Evolutionary conservation across 768 basidiomycete genomes (phyloP).

Genomic region (Suillus placidus): DNA sequence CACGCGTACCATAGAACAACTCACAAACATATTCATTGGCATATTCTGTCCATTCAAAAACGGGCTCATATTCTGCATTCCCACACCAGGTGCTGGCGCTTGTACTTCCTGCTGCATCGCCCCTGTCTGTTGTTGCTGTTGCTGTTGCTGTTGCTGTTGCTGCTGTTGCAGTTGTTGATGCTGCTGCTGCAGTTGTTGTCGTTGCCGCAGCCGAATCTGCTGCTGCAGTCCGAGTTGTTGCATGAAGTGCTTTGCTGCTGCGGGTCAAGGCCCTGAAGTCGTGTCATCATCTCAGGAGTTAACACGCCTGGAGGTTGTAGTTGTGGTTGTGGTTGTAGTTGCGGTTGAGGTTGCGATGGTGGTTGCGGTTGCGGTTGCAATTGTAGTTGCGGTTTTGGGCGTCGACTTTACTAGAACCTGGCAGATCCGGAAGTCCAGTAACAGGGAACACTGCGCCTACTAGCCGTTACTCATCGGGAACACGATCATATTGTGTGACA

Average conservation of each 20-base stretch:
- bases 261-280: slow-evolving; percentile 28
- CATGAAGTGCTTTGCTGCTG: slow-evolving; percentile 25
- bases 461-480: slow-evolving; percentile 43
- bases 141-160: slow-evolving; percentile 29
- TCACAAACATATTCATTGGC: slow-evolving; percentile 23
- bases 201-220: slow-evolving; percentile 18
- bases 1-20: slow-evolving; percentile 1
- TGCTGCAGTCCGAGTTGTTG: slow-evolving; percentile 17
- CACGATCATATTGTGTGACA: slow-evolving; percentile 50
- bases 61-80: slow-evolving; percentile 14
- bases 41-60: slow-evolving; percentile 13
- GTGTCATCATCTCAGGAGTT: slow-evolving; percentile 18
- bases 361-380: slow-evolving; percentile 10
- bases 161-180: slow-evolving; percentile 24
- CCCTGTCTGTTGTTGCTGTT: slow-evolving; percentile 16
- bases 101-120: slow-evolving; percentile 6
- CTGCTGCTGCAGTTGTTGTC: slow-evolving; percentile 29
- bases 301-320: not conserved
- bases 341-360: not conserved
- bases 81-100: slow-evolving; percentile 3
- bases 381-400: slow-evolving; percentile 10
- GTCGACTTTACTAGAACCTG: slow-evolving; percentile 25
- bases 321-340: not conserved
- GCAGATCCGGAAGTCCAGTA: slow-evolving; percentile 50
- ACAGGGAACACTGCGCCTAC: slow-evolving; percentile 53